Percentiles rank a stretch among this genome's conserved stretches.
phyloP scores from a whole-genome alignment of 2,329 filamentous ascomycete species.

The Colletotrichum shisoi region DNA sequence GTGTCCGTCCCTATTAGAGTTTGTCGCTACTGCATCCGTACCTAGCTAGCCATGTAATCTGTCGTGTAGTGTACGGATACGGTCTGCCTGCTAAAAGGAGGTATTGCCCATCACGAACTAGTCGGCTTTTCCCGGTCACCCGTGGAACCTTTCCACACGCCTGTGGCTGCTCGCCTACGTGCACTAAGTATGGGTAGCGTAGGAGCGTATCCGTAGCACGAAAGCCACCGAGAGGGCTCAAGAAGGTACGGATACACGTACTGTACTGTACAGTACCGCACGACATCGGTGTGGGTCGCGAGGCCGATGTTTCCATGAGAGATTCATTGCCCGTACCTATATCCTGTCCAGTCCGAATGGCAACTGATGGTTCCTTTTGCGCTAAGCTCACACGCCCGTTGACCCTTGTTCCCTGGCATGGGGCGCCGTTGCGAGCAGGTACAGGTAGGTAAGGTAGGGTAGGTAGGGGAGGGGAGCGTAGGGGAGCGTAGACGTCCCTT shows the following conservation, averaged over 20 bases:
- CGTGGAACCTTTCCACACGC: slow-evolving; percentile 7
- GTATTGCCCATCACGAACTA: slow-evolving; percentile 8
- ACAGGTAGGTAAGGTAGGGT: no score
- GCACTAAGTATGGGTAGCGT: slow-evolving; percentile 14
- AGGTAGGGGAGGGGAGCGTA: no score
- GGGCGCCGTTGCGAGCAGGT: background rate
- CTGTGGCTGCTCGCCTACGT: slow-evolving; percentile 8
- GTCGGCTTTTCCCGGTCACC: background rate
- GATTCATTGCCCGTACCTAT: background rate
- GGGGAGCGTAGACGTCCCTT: background rate
- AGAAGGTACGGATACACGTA: no score
- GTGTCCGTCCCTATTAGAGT: slow-evolving; percentile 10
- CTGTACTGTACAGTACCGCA: no score
- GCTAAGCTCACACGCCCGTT: background rate
- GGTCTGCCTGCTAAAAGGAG: slow-evolving; percentile 5
- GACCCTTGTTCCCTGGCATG: background rate
- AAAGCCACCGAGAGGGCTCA: no score
- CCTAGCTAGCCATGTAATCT: no score
- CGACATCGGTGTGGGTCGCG: background rate
- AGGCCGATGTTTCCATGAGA: background rate
- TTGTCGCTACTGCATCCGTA: slow-evolving; percentile 10
- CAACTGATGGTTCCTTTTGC: background rate
- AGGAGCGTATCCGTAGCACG: no score
- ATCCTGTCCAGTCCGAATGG: background rate
- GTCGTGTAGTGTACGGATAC: no score